Conservation (phyloP, 345 rosid genomes). For the Capsella bursapastoris region DNA sequence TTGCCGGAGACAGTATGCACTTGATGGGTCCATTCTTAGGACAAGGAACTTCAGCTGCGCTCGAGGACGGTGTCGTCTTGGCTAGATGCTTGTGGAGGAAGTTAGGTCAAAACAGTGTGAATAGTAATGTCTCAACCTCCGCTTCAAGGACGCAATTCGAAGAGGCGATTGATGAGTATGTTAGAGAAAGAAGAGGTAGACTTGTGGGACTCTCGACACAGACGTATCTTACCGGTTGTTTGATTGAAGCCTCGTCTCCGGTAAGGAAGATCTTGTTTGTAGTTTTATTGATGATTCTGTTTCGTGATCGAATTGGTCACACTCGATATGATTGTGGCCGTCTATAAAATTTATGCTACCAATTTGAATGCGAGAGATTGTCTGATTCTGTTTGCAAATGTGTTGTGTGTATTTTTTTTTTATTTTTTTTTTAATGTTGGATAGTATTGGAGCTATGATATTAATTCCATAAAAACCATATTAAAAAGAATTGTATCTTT, state of each 20-base stretch:
- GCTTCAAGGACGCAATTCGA: conserved; percentile 14
- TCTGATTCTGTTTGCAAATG: neutral
- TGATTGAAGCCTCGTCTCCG: conserved; percentile 34
- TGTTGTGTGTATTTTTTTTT: neutral
- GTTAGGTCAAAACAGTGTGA: conserved; percentile 30
- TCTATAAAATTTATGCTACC: conserved; percentile 17
- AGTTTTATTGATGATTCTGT: conserved; percentile 37
- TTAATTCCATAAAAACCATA: neutral
- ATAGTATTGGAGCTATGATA: neutral
- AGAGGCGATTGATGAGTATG: conserved; percentile 48
- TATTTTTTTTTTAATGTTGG: no score
- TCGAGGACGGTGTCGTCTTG: conserved; percentile 61
- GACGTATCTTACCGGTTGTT: conserved; percentile 50
- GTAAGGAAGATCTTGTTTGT: conserved; percentile 30
- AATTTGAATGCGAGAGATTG: neutral
- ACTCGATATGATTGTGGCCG: conserved; percentile 52
- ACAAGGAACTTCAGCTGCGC: conserved; percentile 54
- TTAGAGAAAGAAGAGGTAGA: conserved; percentile 53
- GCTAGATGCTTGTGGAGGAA: conserved; percentile 51
- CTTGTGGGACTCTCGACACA: conserved; percentile 50
- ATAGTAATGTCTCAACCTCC: neutral
- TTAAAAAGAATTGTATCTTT: no score
- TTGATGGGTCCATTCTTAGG: conserved; percentile 60
- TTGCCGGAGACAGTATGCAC: conserved; percentile 63
- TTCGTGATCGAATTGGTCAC: conserved; percentile 44